Percentiles rank a stretch among this genome's conserved stretches.
phyloP scores from a whole-genome alignment of 2,329 filamentous ascomycete species.

The Paramyrothecium roridum region DNA sequence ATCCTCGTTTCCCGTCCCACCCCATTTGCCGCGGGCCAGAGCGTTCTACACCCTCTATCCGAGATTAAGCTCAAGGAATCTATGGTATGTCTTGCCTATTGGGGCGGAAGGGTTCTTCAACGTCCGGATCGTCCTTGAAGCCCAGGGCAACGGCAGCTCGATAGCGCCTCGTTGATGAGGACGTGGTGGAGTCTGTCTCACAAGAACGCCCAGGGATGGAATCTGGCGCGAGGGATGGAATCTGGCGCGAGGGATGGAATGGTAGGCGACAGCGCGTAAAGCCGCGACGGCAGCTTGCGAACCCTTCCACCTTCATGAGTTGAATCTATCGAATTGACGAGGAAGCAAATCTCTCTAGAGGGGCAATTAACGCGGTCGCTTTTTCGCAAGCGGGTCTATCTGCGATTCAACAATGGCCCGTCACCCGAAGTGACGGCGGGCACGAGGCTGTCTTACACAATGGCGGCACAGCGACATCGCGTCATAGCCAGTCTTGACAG shows the following conservation, averaged over 20 bases:
- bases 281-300: background rate
- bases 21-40: too few species aligned
- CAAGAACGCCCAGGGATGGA: background rate
- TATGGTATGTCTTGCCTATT: background rate
- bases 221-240: background rate
- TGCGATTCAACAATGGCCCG: background rate
- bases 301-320: background rate
- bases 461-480: background rate
- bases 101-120: background rate
- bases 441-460: background rate
- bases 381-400: background rate
- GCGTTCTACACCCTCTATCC: background rate
- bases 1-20: background rate
- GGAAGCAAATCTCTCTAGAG: background rate
- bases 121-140: background rate
- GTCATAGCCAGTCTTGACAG: too few species aligned
- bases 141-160: background rate
- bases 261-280: background rate
- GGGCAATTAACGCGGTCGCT: background rate
- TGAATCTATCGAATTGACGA: background rate
- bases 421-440: background rate
- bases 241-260: background rate
- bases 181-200: background rate
- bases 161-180: background rate
- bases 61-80: background rate